Evolutionary conservation across 495 filamentous ascomycete species (phyloP).

Genomic region (Neurospora tetrasperma): DNA sequence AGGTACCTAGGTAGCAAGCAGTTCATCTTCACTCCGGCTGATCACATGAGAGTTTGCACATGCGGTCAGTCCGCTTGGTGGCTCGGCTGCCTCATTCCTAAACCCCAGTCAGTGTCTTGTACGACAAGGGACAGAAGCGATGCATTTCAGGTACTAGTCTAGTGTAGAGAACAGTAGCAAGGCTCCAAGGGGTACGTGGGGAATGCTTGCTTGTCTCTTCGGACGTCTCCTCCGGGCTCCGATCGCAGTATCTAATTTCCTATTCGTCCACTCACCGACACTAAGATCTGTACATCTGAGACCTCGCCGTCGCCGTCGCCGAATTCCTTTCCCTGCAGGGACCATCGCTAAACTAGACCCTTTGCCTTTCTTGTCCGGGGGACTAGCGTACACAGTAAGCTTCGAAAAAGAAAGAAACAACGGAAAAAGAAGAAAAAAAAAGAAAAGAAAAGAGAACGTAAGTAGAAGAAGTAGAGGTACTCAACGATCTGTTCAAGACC

Average conservation of each 20-base stretch:
- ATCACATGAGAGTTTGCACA: neutral
- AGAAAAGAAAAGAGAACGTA: too few species aligned
- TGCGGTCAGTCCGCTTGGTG: neutral
- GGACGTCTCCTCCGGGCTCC: too few species aligned
- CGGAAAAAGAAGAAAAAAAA: neutral
- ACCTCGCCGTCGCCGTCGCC: neutral
- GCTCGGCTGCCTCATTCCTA: neutral
- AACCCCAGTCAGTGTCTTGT: too few species aligned
- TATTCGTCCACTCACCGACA: neutral
- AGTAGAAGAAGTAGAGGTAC: too few species aligned
- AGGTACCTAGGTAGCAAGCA: too few species aligned
- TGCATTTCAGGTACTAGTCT: neutral
- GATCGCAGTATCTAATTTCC: neutral
- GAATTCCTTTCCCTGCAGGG: neutral
- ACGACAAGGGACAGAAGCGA: neutral
- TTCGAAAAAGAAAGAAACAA: too few species aligned
- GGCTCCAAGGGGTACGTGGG: too few species aligned
- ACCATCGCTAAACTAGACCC: neutral
- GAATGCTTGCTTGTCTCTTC: too few species aligned
- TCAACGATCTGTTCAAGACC: too few species aligned
- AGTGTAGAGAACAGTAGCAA: too few species aligned
- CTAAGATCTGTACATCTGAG: neutral
- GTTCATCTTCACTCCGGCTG: neutral
- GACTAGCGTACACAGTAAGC: neutral
- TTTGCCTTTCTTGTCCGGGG: neutral